Evolutionary conservation across 2,329 filamentous ascomycete species (phyloP).

Genomic region (Ophiostoma ips): DNA sequence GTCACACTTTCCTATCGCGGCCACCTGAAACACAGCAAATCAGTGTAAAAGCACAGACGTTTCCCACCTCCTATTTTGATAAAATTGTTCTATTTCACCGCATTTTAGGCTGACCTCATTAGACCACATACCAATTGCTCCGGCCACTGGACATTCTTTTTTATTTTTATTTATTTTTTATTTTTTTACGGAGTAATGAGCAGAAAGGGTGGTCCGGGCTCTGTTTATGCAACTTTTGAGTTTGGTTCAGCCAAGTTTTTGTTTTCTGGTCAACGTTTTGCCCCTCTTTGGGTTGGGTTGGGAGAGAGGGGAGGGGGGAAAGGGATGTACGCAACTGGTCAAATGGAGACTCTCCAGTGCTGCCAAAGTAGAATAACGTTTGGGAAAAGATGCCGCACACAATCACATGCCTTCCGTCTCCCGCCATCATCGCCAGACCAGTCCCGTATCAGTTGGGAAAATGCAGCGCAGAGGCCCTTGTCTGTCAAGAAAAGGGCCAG

Average conservation of each 20-base stretch:
- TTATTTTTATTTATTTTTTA: too few species aligned
- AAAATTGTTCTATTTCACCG: neutral
- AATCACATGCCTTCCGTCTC: neutral
- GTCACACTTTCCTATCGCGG: neutral
- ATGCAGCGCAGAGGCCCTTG: too few species aligned
- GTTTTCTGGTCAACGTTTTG: neutral
- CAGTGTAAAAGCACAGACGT: neutral
- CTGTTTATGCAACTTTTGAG: slow-evolving; percentile 1
- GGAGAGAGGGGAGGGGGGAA: too few species aligned
- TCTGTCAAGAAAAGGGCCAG: too few species aligned
- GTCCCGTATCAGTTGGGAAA: too few species aligned
- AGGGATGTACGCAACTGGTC: neutral
- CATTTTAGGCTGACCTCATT: neutral
- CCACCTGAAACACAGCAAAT: neutral
- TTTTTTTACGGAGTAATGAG: too few species aligned
- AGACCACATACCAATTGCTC: neutral
- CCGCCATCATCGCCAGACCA: too few species aligned
- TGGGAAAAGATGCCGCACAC: neutral
- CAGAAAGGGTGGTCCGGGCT: neutral
- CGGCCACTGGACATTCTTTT: neutral
- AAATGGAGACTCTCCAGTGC: neutral
- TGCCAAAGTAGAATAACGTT: too few species aligned
- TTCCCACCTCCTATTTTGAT: neutral
- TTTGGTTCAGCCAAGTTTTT: slow-evolving; percentile 1
- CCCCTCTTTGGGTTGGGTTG: too few species aligned